Percentiles rank a stretch among this genome's conserved stretches.
phyloP scores from a whole-genome alignment of 2,329 filamentous ascomycete genomes.

The Pseudogymnoascus sp. region DNA sequence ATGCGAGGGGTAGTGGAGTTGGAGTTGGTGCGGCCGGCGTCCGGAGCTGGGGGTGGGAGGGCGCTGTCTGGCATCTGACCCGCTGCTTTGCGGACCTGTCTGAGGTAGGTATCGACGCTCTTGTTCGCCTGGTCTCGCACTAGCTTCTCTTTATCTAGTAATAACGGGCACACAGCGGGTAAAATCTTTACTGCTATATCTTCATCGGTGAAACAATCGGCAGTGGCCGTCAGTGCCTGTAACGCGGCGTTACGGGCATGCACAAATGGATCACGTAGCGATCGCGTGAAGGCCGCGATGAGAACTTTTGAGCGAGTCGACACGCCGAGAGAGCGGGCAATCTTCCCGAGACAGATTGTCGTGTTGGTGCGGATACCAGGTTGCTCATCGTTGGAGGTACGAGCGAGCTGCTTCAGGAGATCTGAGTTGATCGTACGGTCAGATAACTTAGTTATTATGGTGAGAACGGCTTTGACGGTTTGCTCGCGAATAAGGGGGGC shows the following conservation, averaged over 20 bases:
- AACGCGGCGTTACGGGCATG: slow-evolving; percentile 87
- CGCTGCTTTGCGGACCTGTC: slow-evolving; percentile 72
- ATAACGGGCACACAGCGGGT: slow-evolving; percentile 71
- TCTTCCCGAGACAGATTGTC: slow-evolving; percentile 93
- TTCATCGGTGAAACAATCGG: slow-evolving; percentile 80
- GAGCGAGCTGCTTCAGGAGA: slow-evolving; percentile 79
- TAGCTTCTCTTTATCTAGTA: slow-evolving; percentile 93
- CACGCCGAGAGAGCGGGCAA: slow-evolving; percentile 77
- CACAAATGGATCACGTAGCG: slow-evolving; percentile 86
- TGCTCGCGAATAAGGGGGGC: slow-evolving; percentile 91
- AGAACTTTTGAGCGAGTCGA: slow-evolving; percentile 81
- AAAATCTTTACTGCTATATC: slow-evolving; percentile 80
- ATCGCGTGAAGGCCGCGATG: slow-evolving; percentile 82
- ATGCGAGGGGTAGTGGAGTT: slow-evolving; percentile 56
- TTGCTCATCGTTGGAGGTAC: slow-evolving; percentile 95
- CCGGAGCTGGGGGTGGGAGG: slow-evolving; percentile 52
- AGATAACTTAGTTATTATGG: slow-evolving; percentile 79
- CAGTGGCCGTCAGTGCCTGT: slow-evolving; percentile 76
- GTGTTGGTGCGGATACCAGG: slow-evolving; percentile 96
- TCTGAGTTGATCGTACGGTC: slow-evolving; percentile 93
- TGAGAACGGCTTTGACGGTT: slow-evolving; percentile 87
- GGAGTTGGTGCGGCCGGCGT: slow-evolving; percentile 36
- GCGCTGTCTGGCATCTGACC: slow-evolving; percentile 71
- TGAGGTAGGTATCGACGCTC: slow-evolving; percentile 77
- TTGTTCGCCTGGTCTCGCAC: slow-evolving; percentile 88